Percentiles rank a stretch among this genome's conserved stretches.
Conservation (phyloP, 306 rosid species). For the Prunus mongolica region DNA sequence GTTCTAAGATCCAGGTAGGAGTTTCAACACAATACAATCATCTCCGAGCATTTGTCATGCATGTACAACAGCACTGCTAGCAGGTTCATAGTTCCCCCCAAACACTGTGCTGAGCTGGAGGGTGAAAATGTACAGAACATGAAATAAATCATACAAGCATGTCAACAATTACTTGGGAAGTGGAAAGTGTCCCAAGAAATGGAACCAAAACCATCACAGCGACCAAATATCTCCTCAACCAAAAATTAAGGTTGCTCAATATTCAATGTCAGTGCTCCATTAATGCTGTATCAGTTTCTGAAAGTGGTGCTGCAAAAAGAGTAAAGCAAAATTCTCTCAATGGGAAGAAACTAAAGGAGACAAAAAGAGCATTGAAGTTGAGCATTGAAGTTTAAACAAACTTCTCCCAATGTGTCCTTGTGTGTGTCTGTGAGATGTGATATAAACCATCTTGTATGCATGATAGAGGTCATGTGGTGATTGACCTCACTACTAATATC, state of each 20-base stretch:
- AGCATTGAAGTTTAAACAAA: not conserved
- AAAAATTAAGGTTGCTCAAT: constrained; percentile 20
- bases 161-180: constrained; percentile 33
- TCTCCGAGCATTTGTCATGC: constrained; percentile 23
- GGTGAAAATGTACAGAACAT: constrained; percentile 28
- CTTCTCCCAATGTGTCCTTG: not conserved
- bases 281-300: constrained; percentile 92
- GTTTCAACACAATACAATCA: constrained; percentile 12
- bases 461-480: not conserved
- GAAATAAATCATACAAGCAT: constrained; percentile 33
- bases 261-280: constrained; percentile 69
- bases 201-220: constrained; percentile 31
- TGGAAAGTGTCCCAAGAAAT: constrained; percentile 30
- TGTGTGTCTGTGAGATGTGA: not conserved
- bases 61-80: constrained; percentile 24
- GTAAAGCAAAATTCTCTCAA: constrained; percentile 22
- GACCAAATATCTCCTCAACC: constrained; percentile 15
- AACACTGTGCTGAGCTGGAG: constrained; percentile 10
- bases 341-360: not conserved
- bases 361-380: not conserved
- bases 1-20: constrained; percentile 22
- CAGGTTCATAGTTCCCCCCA: constrained; percentile 28
- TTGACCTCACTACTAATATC: not conserved
- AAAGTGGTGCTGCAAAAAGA: constrained; percentile 79
- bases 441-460: not conserved